Conservation (phyloP, 805 yeast species). For the Metschnikowia colocasiae region DNA sequence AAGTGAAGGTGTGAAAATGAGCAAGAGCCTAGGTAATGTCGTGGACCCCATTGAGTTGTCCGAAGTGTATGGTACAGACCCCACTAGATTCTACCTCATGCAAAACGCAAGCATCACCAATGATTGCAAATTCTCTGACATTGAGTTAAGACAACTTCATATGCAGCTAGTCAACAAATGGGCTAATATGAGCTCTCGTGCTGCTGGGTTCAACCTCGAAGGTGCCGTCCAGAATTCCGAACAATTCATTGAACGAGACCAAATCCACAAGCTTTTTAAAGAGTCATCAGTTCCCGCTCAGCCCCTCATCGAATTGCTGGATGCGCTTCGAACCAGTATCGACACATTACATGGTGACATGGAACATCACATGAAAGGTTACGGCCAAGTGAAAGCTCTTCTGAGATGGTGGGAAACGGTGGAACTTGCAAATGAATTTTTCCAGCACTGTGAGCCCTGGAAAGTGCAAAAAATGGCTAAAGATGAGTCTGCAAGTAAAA, state of each 20-base stretch:
- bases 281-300: background rate
- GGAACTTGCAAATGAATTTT: constrained; percentile 58
- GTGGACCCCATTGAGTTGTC: constrained; percentile 80
- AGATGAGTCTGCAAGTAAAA: constrained; percentile 18
- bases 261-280: background rate
- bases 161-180: constrained; percentile 74
- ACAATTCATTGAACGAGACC: background rate
- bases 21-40: constrained; percentile 88
- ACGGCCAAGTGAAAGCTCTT: constrained; percentile 55
- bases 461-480: constrained; percentile 30
- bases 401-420: constrained; percentile 57
- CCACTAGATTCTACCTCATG: constrained; percentile 70
- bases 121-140: constrained; percentile 78
- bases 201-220: constrained; percentile 64
- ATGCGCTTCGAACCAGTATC: constrained; percentile 10
- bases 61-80: constrained; percentile 63
- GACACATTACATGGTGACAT: constrained; percentile 25
- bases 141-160: constrained; percentile 48
- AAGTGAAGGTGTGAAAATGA: constrained; percentile 86
- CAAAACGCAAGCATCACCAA: constrained; percentile 69
- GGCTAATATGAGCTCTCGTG: constrained; percentile 73
- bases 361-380: constrained; percentile 40
- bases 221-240: constrained; percentile 36
- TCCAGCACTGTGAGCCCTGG: constrained; percentile 82
- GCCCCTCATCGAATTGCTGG: constrained; percentile 2